phyloP scores from a whole-genome alignment of 768 basidiomycete genomes.

The Leccinum barrowsii region DNA sequence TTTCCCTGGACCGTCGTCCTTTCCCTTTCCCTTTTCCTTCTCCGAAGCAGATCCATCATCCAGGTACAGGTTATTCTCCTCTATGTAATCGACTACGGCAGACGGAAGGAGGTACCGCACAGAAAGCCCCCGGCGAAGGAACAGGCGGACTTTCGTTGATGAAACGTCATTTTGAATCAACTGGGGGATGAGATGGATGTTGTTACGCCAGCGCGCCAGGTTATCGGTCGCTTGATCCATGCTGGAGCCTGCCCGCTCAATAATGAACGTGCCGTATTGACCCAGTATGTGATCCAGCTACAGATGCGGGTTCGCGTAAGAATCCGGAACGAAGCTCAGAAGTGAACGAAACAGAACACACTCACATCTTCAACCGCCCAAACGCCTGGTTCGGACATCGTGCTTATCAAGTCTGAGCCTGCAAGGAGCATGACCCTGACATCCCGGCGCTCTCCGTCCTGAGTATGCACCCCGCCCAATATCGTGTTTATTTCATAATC shows the following conservation, averaged over 20 bases:
- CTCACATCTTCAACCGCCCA: conserved; percentile 94
- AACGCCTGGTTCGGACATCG: conserved; percentile 97
- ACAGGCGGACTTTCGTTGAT: conserved; percentile 86
- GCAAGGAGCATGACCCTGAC: conserved; percentile 92
- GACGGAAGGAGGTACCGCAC: conserved; percentile 89
- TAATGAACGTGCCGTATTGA: conserved; percentile 89
- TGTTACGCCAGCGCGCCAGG: conserved; percentile 72
- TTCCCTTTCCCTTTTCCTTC: conserved; percentile 39
- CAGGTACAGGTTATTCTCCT: conserved; percentile 71
- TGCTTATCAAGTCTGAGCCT: conserved; percentile 96
- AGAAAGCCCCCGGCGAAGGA: conserved; percentile 75
- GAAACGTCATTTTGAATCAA: conserved; percentile 97
- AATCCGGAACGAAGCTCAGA: conserved; percentile 8
- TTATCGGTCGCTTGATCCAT: conserved; percentile 79
- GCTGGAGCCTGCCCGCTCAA: conserved; percentile 92
- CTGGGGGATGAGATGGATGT: conserved; percentile 89
- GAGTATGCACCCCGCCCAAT: conserved; percentile 71
- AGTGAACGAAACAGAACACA: conserved; percentile 15
- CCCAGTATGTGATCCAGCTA: conserved; percentile 97
- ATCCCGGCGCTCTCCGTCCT: conserved; percentile 69
- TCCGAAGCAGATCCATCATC: conserved; percentile 47
- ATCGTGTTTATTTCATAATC: conserved; percentile 90
- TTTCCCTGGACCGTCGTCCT: conserved; percentile 28
- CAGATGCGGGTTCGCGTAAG: conserved; percentile 7
- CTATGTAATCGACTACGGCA: conserved; percentile 92